phyloP scores from a whole-genome alignment of 495 filamentous ascomycete genomes.

The Hypoxylon fuscum region DNA sequence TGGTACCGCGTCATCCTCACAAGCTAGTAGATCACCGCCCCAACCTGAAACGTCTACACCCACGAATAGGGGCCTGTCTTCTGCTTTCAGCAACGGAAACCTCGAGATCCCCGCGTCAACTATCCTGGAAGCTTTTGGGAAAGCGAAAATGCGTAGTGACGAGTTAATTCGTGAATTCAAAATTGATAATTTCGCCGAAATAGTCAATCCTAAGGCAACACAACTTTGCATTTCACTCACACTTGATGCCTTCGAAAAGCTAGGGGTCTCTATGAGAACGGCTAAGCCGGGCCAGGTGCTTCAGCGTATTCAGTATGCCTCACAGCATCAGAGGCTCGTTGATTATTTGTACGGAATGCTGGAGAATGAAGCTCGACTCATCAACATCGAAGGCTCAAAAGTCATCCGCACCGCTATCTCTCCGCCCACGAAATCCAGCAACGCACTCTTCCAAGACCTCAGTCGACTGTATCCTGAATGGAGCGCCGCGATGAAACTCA shows the following conservation, averaged over 20 bases:
- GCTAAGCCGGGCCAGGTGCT: slow-evolving; percentile 50
- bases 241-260: slow-evolving; percentile 56
- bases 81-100: no score
- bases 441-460: slow-evolving; percentile 46
- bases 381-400: slow-evolving; percentile 44
- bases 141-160: no score
- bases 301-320: slow-evolving; percentile 42
- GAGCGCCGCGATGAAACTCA: slow-evolving; percentile 45
- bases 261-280: slow-evolving; percentile 48
- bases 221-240: slow-evolving; percentile 50
- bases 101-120: no score
- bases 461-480: slow-evolving; percentile 51
- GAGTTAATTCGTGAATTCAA: no score
- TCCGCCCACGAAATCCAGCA: slow-evolving; percentile 41
- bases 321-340: slow-evolving; percentile 47
- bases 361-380: slow-evolving; percentile 48
- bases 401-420: slow-evolving; percentile 50
- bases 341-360: slow-evolving; percentile 51
- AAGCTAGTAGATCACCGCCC: no score
- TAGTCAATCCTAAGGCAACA: no score
- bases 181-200: no score
- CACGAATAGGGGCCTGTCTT: no score
- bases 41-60: no score
- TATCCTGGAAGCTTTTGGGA: no score
- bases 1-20: no score